Conservation (phyloP, 345 rosid species). For the Euphorbia peplus region DNA sequence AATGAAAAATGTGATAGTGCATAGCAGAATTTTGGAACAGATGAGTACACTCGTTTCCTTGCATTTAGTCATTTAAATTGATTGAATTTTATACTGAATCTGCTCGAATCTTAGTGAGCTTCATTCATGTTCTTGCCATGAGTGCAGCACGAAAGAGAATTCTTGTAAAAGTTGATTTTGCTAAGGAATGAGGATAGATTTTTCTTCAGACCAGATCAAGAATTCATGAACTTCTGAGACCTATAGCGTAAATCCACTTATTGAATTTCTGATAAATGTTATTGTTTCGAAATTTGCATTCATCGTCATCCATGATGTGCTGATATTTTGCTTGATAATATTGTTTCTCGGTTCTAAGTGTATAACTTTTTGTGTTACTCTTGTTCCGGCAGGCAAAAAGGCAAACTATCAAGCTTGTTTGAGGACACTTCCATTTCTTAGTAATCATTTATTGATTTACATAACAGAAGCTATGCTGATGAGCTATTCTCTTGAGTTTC, state of each 20-base stretch:
- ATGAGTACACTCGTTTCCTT: background rate
- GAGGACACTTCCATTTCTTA: conserved; percentile 1
- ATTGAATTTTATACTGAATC: background rate
- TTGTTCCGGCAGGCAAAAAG: conserved; percentile 12
- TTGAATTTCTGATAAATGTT: background rate
- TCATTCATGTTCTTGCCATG: background rate
- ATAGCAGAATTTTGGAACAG: background rate
- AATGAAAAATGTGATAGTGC: background rate
- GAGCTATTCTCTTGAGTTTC: background rate
- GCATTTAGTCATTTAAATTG: background rate
- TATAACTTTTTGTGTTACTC: background rate
- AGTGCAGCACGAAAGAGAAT: background rate
- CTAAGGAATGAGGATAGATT: background rate
- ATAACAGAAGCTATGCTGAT: background rate
- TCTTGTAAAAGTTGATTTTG: background rate
- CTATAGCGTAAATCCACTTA: background rate
- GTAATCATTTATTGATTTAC: background rate
- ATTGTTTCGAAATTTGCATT: background rate
- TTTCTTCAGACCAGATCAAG: background rate
- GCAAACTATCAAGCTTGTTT: conserved; percentile 7
- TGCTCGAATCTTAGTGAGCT: background rate
- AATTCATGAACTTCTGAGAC: background rate
- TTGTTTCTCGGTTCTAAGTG: background rate
- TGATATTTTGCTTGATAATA: background rate
- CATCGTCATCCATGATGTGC: background rate